Conservation (phyloP, 768 basidiomycete genomes). For the Hydnum rufescens region DNA sequence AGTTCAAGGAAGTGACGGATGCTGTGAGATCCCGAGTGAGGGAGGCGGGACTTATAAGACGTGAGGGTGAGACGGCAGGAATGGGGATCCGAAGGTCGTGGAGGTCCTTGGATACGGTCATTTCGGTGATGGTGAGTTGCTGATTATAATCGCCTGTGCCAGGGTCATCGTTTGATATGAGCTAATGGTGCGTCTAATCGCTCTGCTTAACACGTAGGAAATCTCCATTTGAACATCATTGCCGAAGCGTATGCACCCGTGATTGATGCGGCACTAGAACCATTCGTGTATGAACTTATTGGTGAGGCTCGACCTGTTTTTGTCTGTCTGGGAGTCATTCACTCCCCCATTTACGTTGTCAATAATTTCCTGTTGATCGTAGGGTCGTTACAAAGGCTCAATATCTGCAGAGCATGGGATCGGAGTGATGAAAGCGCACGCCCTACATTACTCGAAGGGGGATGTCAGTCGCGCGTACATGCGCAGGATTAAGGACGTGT, state of each 20-base stretch:
- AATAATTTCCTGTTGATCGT: background rate
- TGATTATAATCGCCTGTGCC: background rate
- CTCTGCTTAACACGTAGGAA: no score
- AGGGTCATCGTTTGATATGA: background rate
- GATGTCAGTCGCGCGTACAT: conserved; percentile 66
- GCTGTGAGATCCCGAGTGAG: conserved; percentile 49
- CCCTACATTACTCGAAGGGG: conserved; percentile 73
- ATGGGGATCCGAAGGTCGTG: conserved; percentile 36
- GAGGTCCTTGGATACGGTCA: conserved; percentile 89
- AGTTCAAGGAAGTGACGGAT: conserved; percentile 80
- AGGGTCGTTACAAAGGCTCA: conserved; percentile 54
- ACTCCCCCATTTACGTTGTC: background rate
- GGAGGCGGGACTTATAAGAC: conserved; percentile 24
- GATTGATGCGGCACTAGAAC: conserved; percentile 75
- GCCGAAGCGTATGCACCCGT: conserved; percentile 67
- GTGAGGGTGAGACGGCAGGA: conserved; percentile 50
- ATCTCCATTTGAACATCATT: conserved; percentile 81
- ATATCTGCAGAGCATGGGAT: conserved; percentile 96
- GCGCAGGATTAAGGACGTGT: conserved; percentile 71
- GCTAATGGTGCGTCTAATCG: background rate
- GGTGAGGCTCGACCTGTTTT: conserved; percentile 10
- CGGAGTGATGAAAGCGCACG: conserved; percentile 86
- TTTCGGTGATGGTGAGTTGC: conserved; percentile 71
- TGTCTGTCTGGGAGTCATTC: conserved; percentile 4
- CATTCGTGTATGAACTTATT: conserved; percentile 88